Evolutionary conservation across 2,329 filamentous ascomycete genomes (phyloP).

Genomic region (Talaromyces albobiverticillius): DNA sequence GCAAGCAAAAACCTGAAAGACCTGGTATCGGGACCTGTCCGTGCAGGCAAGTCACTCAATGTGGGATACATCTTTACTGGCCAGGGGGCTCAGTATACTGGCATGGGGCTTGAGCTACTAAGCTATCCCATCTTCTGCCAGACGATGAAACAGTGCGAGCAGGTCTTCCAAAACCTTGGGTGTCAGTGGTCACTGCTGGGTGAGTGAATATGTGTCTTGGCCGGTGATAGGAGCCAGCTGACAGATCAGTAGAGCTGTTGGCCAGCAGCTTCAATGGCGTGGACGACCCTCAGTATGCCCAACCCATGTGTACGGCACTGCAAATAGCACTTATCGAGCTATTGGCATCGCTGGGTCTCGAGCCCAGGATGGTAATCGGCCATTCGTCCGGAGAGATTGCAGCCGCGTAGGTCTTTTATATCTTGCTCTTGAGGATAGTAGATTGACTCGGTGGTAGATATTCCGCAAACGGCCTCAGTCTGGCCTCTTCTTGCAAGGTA

Average conservation of each 20-base stretch:
- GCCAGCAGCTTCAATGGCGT: too few species aligned
- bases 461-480: too few species aligned
- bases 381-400: constrained; percentile 32
- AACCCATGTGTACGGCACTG: constrained; percentile 21
- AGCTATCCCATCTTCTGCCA: constrained; percentile 16
- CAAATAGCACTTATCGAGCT: constrained; percentile 28
- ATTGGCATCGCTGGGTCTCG: constrained; percentile 19
- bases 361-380: constrained; percentile 23
- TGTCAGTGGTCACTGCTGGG: constrained; percentile 29
- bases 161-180: constrained; percentile 16
- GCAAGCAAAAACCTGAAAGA: not conserved
- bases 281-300: constrained; percentile 25
- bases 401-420: too few species aligned
- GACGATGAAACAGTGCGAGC: constrained; percentile 14
- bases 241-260: too few species aligned
- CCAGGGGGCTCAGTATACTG: constrained; percentile 43
- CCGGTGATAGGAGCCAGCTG: not conserved
- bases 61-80: constrained; percentile 39
- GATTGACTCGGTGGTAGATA: too few species aligned
- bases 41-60: too few species aligned
- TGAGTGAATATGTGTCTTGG: constrained; percentile 23
- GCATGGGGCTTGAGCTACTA: constrained; percentile 41
- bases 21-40: not conserved
- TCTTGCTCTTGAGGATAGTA: too few species aligned
- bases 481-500: too few species aligned